Percentiles rank a stretch among this genome's conserved stretches.
Conservation (phyloP, 352 stramenopile species). For the Globisporangium spiculum region DNA sequence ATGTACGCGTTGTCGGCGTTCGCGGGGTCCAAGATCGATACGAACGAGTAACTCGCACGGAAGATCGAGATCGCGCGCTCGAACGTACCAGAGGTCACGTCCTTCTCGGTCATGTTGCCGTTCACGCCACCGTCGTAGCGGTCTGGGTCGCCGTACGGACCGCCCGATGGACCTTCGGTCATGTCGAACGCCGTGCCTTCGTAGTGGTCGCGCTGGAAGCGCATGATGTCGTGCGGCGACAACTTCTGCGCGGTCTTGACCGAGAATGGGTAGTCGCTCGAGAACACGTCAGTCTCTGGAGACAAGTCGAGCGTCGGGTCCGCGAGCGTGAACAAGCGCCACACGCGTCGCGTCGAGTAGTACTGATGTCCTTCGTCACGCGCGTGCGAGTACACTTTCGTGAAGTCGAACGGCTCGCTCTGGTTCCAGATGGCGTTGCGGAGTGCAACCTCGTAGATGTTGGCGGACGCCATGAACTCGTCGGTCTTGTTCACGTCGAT, state of each 20-base stretch:
- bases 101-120: conserved; percentile 43
- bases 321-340: conserved; percentile 85
- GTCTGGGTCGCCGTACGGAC: conserved; percentile 91
- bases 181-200: conserved; percentile 91
- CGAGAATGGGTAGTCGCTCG: conserved; percentile 86
- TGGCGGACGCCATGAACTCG: conserved; percentile 88
- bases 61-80: conserved; percentile 94
- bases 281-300: conserved; percentile 68
- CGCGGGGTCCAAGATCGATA: conserved; percentile 57
- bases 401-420: conserved; percentile 86
- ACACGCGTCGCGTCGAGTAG: conserved; percentile 90
- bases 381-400: conserved; percentile 75
- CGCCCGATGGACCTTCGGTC: conserved; percentile 66
- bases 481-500: conserved; percentile 71
- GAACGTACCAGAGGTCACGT: conserved; percentile 66
- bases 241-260: conserved; percentile 57
- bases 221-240: conserved; percentile 85
- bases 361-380: conserved; percentile 53
- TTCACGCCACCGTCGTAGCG: conserved; percentile 68
- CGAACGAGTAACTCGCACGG: conserved; percentile 89
- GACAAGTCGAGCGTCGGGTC: conserved; percentile 69
- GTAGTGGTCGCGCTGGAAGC: conserved; percentile 92
- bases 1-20: conserved; percentile 65
- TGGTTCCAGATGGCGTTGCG: conserved; percentile 78
- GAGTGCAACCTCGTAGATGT: conserved; percentile 86